Evolutionary conservation across 441 rosid species (phyloP), one percentile per base, ranked within the genome.

Genomic region (Jatropha podagrica): DNA sequence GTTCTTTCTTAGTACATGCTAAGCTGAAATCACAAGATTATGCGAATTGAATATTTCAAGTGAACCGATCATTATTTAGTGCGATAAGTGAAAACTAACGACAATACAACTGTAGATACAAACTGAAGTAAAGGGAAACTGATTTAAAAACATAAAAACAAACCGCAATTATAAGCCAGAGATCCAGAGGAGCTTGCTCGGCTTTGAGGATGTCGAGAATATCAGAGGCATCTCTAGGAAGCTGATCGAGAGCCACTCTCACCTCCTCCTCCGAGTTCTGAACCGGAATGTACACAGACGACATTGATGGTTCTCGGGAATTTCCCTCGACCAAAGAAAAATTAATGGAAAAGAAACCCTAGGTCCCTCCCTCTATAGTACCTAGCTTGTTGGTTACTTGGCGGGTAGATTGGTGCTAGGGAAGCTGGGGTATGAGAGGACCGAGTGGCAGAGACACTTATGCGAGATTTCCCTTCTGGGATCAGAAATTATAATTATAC

Each of bases 191-290:
- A 55, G 99, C 98, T 86, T 96, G 99, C 81, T 96, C 99, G 78
- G 97, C 99, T 85, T 96, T 96, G 72, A 94, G 99, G 81, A 94
- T 94, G 76, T 96, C 99, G 49, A 96, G 94, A 75, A 96, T 96
- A 76, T 96, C 98, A 67, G 98, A 90, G 70, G 99, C 97, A 67
- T 96, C 98, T 26, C 97, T 83, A 13, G 99, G 99, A 44, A 96
- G 99, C 81, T 96, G 98, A 82, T 96, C 97, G 74, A 96, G 91
- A 71, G 88, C 85, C 83, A 96, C 98, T 78, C 98, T 86, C 58
- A 96, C 98, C 83, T 96, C 99, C 83, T 96, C 99, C 86, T 95
- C 98, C 54, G 99, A 96, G 85, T 96, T 96, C 81, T 96, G 98
- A 76, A 96, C 97, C 23, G 99, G 98, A 73, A 96, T 94, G 84